These are phyloP conservation scores for Yamadazyma taylorii DNA, from an alignment of 1,139 yeast species.

Conservation along the genomic window DNA sequence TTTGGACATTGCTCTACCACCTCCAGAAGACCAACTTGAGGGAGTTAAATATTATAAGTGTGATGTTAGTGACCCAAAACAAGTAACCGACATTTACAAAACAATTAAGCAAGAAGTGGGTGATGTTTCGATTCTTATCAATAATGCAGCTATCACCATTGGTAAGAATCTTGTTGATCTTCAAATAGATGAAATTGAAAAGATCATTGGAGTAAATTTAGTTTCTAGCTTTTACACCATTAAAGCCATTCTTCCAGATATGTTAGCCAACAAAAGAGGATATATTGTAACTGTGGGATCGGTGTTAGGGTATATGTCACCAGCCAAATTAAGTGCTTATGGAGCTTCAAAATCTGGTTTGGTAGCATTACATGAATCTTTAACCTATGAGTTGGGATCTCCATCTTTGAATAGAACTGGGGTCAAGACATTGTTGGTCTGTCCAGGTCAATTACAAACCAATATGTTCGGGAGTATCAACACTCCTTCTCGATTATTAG, in stretches of 20 bases:
- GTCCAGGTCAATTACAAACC: slow-evolving; percentile 86
- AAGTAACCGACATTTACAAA: slow-evolving; percentile 37
- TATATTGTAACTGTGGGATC: slow-evolving; percentile 81
- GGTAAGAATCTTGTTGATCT: slow-evolving; percentile 59
- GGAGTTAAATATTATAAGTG: slow-evolving; percentile 60
- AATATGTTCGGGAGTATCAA: slow-evolving; percentile 65
- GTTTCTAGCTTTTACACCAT: slow-evolving; percentile 69
- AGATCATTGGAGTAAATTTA: slow-evolving; percentile 63
- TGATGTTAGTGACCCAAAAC: slow-evolving; percentile 59
- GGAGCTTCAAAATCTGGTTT: slow-evolving; percentile 91
- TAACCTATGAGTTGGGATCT: slow-evolving; percentile 67
- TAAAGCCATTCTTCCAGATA: slow-evolving; percentile 69
- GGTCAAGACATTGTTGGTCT: slow-evolving; percentile 69
- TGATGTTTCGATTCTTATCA: slow-evolving; percentile 62
- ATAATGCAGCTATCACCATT: slow-evolving; percentile 77
- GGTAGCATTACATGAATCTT: slow-evolving; percentile 79
- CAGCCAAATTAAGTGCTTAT: slow-evolving; percentile 77
- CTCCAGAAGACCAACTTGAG: slow-evolving; percentile 24
- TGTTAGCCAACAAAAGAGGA: slow-evolving; percentile 65
- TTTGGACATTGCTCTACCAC: slow-evolving; percentile 57
- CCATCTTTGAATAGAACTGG: slow-evolving; percentile 50
- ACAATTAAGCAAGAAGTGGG: slow-evolving; percentile 55
- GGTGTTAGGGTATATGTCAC: slow-evolving; percentile 80
- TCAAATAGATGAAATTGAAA: slow-evolving; percentile 57
- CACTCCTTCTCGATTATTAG: slow-evolving; percentile 72